Evolutionary conservation across 352 stramenopile genomes (phyloP).

Genomic region (Globisporangium paddicum): DNA sequence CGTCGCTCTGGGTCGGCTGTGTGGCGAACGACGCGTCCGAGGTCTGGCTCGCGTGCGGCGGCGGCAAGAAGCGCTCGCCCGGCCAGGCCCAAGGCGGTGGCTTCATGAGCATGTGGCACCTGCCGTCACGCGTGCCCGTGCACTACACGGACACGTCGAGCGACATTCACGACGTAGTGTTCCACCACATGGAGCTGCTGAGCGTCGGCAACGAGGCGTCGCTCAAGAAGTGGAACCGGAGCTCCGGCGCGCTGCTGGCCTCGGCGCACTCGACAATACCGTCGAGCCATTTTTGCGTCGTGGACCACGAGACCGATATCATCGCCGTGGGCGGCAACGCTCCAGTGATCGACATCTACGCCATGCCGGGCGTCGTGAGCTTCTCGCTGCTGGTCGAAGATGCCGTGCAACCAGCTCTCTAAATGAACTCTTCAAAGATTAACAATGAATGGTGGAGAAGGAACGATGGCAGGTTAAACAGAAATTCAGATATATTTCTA

Average conservation of each 20-base stretch:
- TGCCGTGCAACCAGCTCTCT: neutral
- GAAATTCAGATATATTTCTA: neutral
- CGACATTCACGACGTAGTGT: conserved; percentile 67
- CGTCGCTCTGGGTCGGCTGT: conserved; percentile 45
- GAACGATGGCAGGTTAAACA: neutral
- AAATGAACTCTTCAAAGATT: neutral
- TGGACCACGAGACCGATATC: conserved; percentile 53
- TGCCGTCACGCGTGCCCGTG: conserved; percentile 66
- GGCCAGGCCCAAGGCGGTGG: conserved; percentile 23
- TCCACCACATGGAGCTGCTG: conserved; percentile 68
- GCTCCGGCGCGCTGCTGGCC: conserved; percentile 52
- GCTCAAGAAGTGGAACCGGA: conserved; percentile 75
- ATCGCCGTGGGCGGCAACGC: conserved; percentile 61
- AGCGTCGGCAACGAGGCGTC: conserved; percentile 64
- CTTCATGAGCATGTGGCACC: conserved; percentile 74
- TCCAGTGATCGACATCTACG: conserved; percentile 66
- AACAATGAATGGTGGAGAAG: neutral
- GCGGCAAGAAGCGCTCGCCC: conserved; percentile 31
- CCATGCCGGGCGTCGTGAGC: conserved; percentile 78
- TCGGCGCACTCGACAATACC: conserved; percentile 45
- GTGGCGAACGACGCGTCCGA: conserved; percentile 67
- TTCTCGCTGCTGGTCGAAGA: conserved; percentile 63
- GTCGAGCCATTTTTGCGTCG: conserved; percentile 66
- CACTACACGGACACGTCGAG: conserved; percentile 52
- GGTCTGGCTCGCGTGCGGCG: conserved; percentile 64